Conservation (phyloP, 2,329 filamentous ascomycete genomes). For the Huntiella abstrusa region DNA sequence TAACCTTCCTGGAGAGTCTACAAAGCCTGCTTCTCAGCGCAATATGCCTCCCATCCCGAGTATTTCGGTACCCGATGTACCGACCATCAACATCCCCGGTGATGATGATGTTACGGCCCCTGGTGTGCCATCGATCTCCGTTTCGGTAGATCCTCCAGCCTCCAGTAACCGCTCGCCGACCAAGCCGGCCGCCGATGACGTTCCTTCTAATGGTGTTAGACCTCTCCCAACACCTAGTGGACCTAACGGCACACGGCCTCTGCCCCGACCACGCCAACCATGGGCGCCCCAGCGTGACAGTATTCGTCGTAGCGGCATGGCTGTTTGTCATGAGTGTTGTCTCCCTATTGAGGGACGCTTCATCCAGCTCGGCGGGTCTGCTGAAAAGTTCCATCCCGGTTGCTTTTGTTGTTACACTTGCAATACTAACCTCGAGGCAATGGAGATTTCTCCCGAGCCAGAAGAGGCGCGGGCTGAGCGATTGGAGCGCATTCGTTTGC, state of each 20-base stretch:
- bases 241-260: slow-evolving; percentile 14
- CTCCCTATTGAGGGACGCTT: slow-evolving; percentile 79
- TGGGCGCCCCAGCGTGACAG: slow-evolving; percentile 37
- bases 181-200: slow-evolving; percentile 13
- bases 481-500: slow-evolving; percentile 49
- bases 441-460: slow-evolving; percentile 92
- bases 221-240: slow-evolving; percentile 30
- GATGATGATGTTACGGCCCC: slow-evolving; percentile 20
- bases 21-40: background rate
- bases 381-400: slow-evolving; percentile 70
- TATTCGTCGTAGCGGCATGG: slow-evolving; percentile 30
- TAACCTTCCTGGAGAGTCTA: slow-evolving; percentile 3
- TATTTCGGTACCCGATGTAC: slow-evolving; percentile 23
- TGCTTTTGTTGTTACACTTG: slow-evolving; percentile 87
- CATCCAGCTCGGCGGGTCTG: slow-evolving; percentile 56
- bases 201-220: slow-evolving; percentile 13
- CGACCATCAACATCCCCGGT: slow-evolving; percentile 26
- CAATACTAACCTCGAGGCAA: slow-evolving; percentile 72
- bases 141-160: slow-evolving; percentile 11
- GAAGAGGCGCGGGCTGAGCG: slow-evolving; percentile 50
- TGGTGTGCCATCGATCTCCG: slow-evolving; percentile 11
- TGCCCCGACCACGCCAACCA: slow-evolving; percentile 29
- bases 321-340: slow-evolving; percentile 67
- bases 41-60: slow-evolving; percentile 23
- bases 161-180: slow-evolving; percentile 11